Evolutionary conservation across 2,329 filamentous ascomycete genomes (phyloP).

Genomic region (Parastagonospora nodorum): DNA sequence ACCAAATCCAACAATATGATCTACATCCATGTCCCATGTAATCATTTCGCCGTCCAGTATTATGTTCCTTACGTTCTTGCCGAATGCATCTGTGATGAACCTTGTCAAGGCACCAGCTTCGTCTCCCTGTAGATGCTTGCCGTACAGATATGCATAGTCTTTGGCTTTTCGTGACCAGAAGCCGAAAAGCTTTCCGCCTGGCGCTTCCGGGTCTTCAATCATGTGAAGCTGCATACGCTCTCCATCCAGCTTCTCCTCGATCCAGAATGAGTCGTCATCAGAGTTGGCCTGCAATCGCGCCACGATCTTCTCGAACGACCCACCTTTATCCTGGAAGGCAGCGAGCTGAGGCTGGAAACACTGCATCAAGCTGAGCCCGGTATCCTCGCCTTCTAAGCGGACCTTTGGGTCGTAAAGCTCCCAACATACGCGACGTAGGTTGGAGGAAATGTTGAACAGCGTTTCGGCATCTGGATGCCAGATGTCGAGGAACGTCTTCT

Average conservation of each 20-base stretch:
- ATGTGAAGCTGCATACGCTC: conserved; percentile 98
- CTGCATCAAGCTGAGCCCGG: conserved; percentile 81
- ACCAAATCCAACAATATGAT: conserved; percentile 87
- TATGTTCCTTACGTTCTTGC: conserved; percentile 76
- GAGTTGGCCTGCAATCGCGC: conserved; percentile 67
- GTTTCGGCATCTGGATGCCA: conserved; percentile 61
- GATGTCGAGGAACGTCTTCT: conserved; percentile 81
- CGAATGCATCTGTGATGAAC: conserved; percentile 78
- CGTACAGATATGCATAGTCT: conserved; percentile 94
- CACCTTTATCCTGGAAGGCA: conserved; percentile 77
- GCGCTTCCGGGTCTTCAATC: conserved; percentile 68
- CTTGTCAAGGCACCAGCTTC: conserved; percentile 78
- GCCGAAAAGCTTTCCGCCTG: conserved; percentile 74
- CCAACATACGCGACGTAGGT: conserved; percentile 90
- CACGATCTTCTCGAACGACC: conserved; percentile 78
- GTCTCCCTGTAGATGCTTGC: conserved; percentile 70
- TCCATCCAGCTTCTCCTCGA: conserved; percentile 96
- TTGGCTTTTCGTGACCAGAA: conserved; percentile 98
- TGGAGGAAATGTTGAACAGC: conserved; percentile 86
- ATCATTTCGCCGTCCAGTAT: conserved; percentile 99
- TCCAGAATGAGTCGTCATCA: conserved; percentile 84
- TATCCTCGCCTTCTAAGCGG: conserved; percentile 74
- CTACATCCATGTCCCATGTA: conserved; percentile 87
- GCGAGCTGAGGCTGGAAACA: conserved; percentile 97
- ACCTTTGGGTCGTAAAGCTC: conserved; percentile 77